These are phyloP conservation scores for Lactuca saligna DNA, from an alignment of 129 eudicot species.

Conservation along the genomic window DNA sequence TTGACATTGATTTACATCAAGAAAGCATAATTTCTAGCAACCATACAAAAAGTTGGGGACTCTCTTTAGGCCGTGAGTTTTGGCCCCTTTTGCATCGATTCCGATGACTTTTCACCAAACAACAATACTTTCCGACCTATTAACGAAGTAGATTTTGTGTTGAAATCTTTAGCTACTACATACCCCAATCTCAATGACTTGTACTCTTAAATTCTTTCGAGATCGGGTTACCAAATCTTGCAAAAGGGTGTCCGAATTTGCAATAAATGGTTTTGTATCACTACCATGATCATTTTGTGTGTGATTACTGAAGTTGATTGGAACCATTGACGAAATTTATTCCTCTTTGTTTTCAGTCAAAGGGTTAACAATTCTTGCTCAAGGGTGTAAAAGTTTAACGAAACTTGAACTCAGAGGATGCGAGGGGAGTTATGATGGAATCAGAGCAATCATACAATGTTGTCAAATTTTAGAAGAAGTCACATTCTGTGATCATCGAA, in stretches of 20 bases:
- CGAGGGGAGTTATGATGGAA: constrained; percentile 81
- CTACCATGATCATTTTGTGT: constrained; percentile 57
- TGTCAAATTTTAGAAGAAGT: constrained; percentile 85
- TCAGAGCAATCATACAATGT: constrained; percentile 72
- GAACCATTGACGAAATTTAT: constrained; percentile 59
- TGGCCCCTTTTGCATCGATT: constrained; percentile 47
- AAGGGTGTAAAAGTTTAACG: constrained; percentile 79
- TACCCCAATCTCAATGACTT: constrained; percentile 63
- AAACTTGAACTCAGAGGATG: constrained; percentile 84
- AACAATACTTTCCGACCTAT: constrained; percentile 33
- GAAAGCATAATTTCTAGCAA: constrained; percentile 42
- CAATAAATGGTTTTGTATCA: constrained; percentile 67
- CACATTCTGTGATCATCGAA: constrained; percentile 49
- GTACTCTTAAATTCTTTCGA: constrained; percentile 60
- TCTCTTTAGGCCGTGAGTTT: constrained; percentile 43
- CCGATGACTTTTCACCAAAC: constrained; percentile 14
- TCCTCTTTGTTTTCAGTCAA: constrained; percentile 62
- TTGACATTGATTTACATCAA: constrained; percentile 52
- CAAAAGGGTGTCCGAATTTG: constrained; percentile 62
- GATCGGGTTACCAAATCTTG: constrained; percentile 61
- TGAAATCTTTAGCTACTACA: constrained; percentile 42
- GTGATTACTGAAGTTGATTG: constrained; percentile 64
- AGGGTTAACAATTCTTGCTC: constrained; percentile 85
- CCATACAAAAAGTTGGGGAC: constrained; percentile 28
- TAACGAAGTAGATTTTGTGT: constrained; percentile 54